Conservation (phyloP, 192 early-diverging fungal genomes). For the Podila horticola region DNA sequence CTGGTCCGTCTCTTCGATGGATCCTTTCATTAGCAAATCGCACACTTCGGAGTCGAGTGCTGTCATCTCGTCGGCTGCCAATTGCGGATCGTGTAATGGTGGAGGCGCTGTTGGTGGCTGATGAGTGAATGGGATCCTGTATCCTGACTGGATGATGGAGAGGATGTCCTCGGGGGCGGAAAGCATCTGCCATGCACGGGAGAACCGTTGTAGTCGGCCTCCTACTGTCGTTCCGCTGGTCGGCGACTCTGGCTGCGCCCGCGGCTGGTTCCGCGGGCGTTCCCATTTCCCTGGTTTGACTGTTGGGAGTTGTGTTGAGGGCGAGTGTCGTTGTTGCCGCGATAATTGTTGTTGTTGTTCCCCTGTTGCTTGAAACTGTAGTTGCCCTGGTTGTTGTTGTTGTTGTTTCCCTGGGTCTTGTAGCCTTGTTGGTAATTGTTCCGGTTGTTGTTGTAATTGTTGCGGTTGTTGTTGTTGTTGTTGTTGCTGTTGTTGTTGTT, state of each 20-base stretch:
- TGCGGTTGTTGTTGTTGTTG: not conserved
- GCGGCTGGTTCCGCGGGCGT: conserved; percentile 1
- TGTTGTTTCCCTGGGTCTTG: not conserved
- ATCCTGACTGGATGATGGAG: too few species aligned
- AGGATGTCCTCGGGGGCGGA: not conserved
- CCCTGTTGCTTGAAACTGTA: too few species aligned
- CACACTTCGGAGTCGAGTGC: conserved; percentile 37
- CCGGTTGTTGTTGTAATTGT: not conserved
- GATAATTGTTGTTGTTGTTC: not conserved
- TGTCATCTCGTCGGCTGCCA: too few species aligned
- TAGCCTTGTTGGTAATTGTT: too few species aligned
- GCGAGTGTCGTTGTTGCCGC: not conserved
- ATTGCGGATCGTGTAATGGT: too few species aligned
- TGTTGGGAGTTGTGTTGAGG: not conserved
- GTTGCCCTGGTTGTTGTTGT: not conserved
- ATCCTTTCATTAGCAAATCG: conserved; percentile 19
- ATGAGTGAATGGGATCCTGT: too few species aligned
- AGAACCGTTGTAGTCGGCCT: conserved; percentile 16
- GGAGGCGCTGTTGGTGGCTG: too few species aligned
- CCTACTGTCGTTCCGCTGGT: conserved; percentile 17
- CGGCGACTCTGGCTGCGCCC: not conserved
- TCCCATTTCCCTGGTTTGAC: not conserved
- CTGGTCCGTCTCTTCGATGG: conserved; percentile 32
- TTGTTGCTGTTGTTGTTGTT: not conserved
- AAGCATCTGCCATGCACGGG: conserved; percentile 5